Conservation (phyloP, 306 rosid genomes). For the Heteromeles arbutifolia region DNA sequence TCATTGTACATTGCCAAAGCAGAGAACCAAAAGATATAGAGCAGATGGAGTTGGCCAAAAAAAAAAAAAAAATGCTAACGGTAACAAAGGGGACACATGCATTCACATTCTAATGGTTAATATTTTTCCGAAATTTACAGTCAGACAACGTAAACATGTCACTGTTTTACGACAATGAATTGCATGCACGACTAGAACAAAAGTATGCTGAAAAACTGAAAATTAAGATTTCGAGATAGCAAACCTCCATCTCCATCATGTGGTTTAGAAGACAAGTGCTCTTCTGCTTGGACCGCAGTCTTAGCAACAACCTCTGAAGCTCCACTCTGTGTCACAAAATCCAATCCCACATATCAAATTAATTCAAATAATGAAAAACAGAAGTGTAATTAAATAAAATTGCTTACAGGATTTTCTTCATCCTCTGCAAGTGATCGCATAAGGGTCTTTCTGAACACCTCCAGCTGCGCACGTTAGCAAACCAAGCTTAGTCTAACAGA, state of each 20-base stretch:
- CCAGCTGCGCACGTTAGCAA: slow-evolving; percentile 51
- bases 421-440: slow-evolving; percentile 85
- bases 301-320: slow-evolving; percentile 38
- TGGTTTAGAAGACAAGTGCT: slow-evolving; percentile 36
- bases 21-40: background rate
- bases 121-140: background rate
- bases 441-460: slow-evolving; percentile 80
- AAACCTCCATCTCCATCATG: slow-evolving; percentile 46
- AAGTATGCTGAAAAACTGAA: background rate
- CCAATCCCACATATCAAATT: background rate
- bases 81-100: background rate
- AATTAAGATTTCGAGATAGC: background rate
- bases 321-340: slow-evolving; percentile 34
- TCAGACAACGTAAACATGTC: background rate
- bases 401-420: slow-evolving; percentile 61
- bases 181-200: background rate
- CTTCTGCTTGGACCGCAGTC: slow-evolving; percentile 33
- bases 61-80: background rate
- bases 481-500: background rate
- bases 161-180: background rate
- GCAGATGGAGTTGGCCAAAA: background rate
- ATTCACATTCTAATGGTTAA: background rate
- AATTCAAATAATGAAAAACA: background rate
- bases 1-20: background rate
- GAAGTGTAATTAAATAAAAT: background rate